phyloP scores from a whole-genome alignment of 164 flowering plant genomes.

The Sextonia rubra region DNA sequence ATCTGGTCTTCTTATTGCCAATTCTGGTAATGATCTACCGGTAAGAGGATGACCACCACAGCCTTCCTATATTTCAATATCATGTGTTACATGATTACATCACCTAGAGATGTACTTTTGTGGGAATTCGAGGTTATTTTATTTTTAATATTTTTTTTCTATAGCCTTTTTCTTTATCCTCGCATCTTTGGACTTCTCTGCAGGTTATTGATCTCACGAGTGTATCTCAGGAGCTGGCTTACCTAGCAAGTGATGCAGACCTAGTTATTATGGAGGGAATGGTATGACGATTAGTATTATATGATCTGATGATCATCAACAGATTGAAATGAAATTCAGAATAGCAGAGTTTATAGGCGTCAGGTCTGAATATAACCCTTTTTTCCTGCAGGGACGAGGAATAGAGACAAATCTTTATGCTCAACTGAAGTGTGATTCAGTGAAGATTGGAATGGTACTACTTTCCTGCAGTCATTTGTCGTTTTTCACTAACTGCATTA shows the following conservation, averaged over 20 bases:
- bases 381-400: slow-evolving; percentile 78
- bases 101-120: not conserved
- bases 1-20: slow-evolving; percentile 78
- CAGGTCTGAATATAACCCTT: not conserved
- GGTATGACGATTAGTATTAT: slow-evolving; percentile 37
- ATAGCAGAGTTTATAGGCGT: not conserved
- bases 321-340: not conserved
- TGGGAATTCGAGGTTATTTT: not conserved
- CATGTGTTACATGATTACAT: not conserved
- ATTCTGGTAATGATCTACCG: slow-evolving; percentile 97
- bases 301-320: no score
- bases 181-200: not conserved
- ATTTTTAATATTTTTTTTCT: not conserved
- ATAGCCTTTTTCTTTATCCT: not conserved
- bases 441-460: slow-evolving; percentile 94
- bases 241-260: slow-evolving; percentile 82
- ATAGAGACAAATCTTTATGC: slow-evolving; percentile 98
- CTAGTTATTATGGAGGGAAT: slow-evolving; percentile 93
- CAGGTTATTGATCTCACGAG: slow-evolving; percentile 90
- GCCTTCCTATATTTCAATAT: not conserved
- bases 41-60: slow-evolving; percentile 40
- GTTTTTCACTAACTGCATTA: not conserved
- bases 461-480: not conserved
- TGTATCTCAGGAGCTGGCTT: slow-evolving; percentile 86
- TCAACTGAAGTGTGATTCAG: slow-evolving; percentile 85